Evolutionary conservation across 306 rosid species (phyloP).

Genomic region (Malus sieversii): DNA sequence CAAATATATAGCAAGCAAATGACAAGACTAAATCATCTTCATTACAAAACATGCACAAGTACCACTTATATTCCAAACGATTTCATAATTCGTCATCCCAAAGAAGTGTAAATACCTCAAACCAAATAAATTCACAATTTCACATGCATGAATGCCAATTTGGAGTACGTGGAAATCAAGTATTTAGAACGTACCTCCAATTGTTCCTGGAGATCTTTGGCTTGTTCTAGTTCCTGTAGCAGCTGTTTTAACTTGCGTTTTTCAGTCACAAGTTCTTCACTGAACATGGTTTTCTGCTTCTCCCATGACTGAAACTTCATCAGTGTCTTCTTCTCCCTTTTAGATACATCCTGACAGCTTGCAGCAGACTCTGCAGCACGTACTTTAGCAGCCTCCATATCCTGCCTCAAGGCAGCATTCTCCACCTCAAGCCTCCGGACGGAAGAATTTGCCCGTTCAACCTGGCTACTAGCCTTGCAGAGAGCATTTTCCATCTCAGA

Average conservation of each 20-base stretch:
- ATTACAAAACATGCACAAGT: background rate
- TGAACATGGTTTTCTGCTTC: constrained; percentile 60
- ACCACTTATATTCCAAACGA: background rate
- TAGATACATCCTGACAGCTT: constrained; percentile 67
- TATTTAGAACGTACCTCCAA: constrained; percentile 55
- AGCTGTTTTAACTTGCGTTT: constrained; percentile 47
- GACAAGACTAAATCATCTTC: background rate
- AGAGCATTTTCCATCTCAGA: constrained; percentile 86
- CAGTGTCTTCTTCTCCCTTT: constrained; percentile 67
- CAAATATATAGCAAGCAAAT: background rate
- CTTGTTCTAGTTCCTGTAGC: constrained; percentile 55
- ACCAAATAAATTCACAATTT: background rate
- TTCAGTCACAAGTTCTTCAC: constrained; percentile 55
- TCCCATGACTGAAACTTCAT: constrained; percentile 70
- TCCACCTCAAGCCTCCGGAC: constrained; percentile 73
- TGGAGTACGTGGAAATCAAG: constrained; percentile 1
- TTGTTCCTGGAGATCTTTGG: constrained; percentile 50
- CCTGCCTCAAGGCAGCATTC: constrained; percentile 61
- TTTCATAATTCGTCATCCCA: background rate
- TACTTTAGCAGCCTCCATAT: constrained; percentile 75
- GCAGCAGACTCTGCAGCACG: constrained; percentile 70
- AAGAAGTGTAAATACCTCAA: background rate
- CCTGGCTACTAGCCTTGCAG: constrained; percentile 77
- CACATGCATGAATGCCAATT: background rate
- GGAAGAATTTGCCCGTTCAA: constrained; percentile 73